Base-by-base conservation (phyloP, 78 protist species). In the Anaeramoeba ignava region DNA sequence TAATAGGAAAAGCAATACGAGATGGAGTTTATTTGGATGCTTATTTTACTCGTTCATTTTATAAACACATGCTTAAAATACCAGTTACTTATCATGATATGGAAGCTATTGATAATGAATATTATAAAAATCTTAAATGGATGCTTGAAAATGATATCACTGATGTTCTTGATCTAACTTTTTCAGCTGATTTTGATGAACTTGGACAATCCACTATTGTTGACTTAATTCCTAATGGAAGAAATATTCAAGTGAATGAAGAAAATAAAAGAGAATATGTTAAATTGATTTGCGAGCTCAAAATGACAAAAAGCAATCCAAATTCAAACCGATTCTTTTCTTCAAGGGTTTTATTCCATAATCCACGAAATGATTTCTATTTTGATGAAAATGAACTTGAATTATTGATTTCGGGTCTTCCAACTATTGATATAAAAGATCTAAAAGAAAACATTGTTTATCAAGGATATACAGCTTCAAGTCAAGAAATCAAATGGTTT, bases 331-430 rank as follows among this genome's bases (percentile, higher is more conserved):
- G n/a, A n/a, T n/a, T n/a, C n/a, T n/a, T n/a, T n/a, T n/a, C n/a
- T n/a, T n/a, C n/a, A n/a, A n/a, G n/a, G n/a, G n/a, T n/a, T n/a
- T n/a, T n/a, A n/a, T n/a, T n/a, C 84, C 17, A 34, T 83, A 27
- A 81, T 82, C 31, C 84, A 37, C 54, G 79, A 83, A 67, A 40
- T 83, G 36, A 42, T 87, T 42, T 27, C 1, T 73, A 54, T 88
- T 39, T 84, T 84, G 86, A 81, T 83, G 67, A 33, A 78, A 17
- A n/a, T 0, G 90, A 88, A 82, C 81, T 84, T 2, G 90, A 88
- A 85, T 87, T 84, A 37, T 83, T 88, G 80, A 80, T 88, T 41
- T 84, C 86, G 84, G 90, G 90, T 3, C 41, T 83, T 82, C 84
- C 81, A 38, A 79, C 81, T 79, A 83, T 84, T 38, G 84, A 81